Evolutionary conservation across 768 basidiomycete genomes (phyloP), one percentile per base, ranked within the genome.

Genomic region (Tubosaeta brunneosetosa): DNA sequence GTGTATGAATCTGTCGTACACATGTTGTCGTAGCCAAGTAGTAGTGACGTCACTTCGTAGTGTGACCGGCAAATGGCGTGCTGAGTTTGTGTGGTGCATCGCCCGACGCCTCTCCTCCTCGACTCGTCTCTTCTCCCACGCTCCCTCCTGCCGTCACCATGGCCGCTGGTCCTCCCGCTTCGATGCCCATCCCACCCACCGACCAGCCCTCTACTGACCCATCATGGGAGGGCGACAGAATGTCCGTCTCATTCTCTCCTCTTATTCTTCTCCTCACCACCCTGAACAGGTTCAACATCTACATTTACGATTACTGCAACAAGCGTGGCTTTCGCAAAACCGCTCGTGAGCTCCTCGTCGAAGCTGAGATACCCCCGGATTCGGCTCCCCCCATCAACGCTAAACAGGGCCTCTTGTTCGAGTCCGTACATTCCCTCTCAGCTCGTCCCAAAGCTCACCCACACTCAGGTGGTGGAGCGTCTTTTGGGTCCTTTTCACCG

Each of bases 201-300:
- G 61, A 63, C 55, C 57, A 54, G 43, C 44, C 52, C n/a, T 64
- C 59, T 22, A 50, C 66, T 7, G 66, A 69, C 58, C 60, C 83
- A 19, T 82, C 84, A 53, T 91, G 89, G 89, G 89, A 91, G 64
- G 88, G 88, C 51, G 89, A 91, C 74, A 85, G 77, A 72, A 91
- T 91, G 89, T 90, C 55, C 55, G 82, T 77, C 50, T 19, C 48
- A 27, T 42, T 46, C 49, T 19, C 33, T 53, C 47, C 56, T 49
- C 37, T 49, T 49, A 31, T 34, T 27, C 22, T 41, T 1, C 34
- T 32, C 42, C 6, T 6, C 55, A 55, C 49, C 53, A 55, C 50
- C 54, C 41, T 44, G 55, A 16, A 50, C 69, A 91, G 88, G 88
- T 91, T 91, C 69, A 90, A 91, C 71, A 88, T 91, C 65, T 91